These are phyloP conservation scores for Dothideomycetidae sp. DNA, from an alignment of 2,329 filamentous ascomycete species.

Conservation along the genomic window DNA sequence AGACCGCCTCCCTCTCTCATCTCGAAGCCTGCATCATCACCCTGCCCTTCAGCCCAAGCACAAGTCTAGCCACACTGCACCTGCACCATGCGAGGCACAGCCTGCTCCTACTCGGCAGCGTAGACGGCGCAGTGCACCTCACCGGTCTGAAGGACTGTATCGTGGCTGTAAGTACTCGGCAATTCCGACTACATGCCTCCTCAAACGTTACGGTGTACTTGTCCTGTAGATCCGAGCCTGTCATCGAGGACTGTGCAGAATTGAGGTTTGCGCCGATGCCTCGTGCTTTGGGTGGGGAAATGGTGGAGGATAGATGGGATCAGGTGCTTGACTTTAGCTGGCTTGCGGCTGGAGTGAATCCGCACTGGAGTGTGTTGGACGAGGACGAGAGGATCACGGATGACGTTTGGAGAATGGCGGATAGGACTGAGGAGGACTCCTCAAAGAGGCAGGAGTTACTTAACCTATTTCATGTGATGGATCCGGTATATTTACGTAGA, in stretches of 20 bases:
- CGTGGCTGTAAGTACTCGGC: constrained; percentile 66
- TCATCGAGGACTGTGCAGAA: constrained; percentile 75
- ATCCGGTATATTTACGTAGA: no score
- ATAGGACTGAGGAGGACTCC: no score
- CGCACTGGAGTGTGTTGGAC: constrained; percentile 68
- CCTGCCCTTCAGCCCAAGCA: constrained; percentile 32
- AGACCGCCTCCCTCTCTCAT: constrained; percentile 21
- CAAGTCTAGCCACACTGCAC: constrained; percentile 55
- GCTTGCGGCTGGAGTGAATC: constrained; percentile 73
- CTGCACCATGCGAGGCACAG: constrained; percentile 57
- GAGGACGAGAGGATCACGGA: constrained; percentile 28
- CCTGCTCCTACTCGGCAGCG: constrained; percentile 63
- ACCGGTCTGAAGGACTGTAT: constrained; percentile 59
- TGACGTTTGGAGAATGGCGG: constrained; percentile 10
- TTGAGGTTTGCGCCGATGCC: constrained; percentile 72
- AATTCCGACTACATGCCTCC: constrained; percentile 87
- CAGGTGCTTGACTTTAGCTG: constrained; percentile 97
- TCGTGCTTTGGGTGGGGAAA: constrained; percentile 19
- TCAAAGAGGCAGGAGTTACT: no score
- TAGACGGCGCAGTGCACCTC: constrained; percentile 69
- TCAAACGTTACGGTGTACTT: constrained; percentile 71
- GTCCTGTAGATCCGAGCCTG: constrained; percentile 66
- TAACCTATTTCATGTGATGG: no score
- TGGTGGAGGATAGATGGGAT: constrained; percentile 57
- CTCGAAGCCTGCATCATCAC: neutral